A percentile compares a stretch with the other conserved stretches of the same genome.
Evolutionary conservation across 257 asterid genomes (phyloP).

Genomic region (Gentiana dahurica): DNA sequence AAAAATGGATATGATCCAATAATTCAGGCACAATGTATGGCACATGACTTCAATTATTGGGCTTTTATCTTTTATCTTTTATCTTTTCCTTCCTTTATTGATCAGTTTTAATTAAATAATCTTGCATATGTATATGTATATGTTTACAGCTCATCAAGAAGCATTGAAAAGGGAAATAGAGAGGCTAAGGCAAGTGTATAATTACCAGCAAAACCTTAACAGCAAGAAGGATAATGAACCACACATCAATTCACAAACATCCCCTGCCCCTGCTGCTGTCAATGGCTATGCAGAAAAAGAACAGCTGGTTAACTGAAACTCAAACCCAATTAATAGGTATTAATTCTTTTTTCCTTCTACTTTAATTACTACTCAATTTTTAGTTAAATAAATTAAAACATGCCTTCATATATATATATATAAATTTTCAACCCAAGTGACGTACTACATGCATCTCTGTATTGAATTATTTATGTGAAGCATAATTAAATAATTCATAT

Average conservation of each 20-base stretch:
- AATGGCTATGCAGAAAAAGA: slow-evolving; percentile 37
- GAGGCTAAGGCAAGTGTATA: slow-evolving; percentile 67
- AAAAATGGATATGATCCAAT: no score
- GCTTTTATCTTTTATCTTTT: neutral
- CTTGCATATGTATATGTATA: no score
- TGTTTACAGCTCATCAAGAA: slow-evolving; percentile 76
- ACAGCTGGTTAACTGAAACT: slow-evolving; percentile 44
- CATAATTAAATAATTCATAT: no score
- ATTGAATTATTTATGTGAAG: no score
- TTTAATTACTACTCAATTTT: neutral
- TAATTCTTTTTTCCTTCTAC: neutral
- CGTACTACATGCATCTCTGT: no score
- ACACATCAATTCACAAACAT: slow-evolving; percentile 30
- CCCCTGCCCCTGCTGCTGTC: slow-evolving; percentile 21
- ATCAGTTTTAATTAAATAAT: no score
- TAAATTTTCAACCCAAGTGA: no score
- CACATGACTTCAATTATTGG: neutral
- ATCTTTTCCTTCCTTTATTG: neutral
- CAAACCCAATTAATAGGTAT: no score
- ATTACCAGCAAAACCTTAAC: slow-evolving; percentile 56
- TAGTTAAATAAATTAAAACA: no score
- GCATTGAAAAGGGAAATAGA: slow-evolving; percentile 91
- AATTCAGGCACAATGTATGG: no score
- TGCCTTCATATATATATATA: no score
- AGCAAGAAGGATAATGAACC: slow-evolving; percentile 41